phyloP scores from a whole-genome alignment of 164 flowering plant genomes.

The Piper betle region DNA sequence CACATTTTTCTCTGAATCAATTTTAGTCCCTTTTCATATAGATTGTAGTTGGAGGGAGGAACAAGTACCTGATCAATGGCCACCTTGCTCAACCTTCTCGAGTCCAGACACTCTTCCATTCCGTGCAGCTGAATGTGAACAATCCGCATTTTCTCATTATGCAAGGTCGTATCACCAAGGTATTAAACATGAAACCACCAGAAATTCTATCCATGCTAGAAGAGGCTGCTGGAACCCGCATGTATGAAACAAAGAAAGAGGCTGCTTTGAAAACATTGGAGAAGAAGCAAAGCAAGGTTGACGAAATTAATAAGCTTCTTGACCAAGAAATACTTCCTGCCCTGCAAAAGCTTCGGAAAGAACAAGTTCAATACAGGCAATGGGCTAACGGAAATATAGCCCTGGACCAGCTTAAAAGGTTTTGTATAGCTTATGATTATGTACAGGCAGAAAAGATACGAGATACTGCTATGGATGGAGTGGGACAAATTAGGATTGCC shows the following conservation, averaged over 20 bases:
- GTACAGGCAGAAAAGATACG: slow-evolving; percentile 70
- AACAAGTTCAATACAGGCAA: slow-evolving; percentile 87
- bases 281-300: slow-evolving; percentile 95
- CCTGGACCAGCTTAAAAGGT: slow-evolving; percentile 75
- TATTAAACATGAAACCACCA: slow-evolving; percentile 97
- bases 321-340: slow-evolving; percentile 95
- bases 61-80: slow-evolving; percentile 92
- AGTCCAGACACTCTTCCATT: slow-evolving; percentile 97
- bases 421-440: slow-evolving; percentile 87
- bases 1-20: not conserved
- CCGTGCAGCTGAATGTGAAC: slow-evolving; percentile 96
- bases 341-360: slow-evolving; percentile 84
- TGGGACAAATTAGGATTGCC: slow-evolving; percentile 47
- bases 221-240: slow-evolving; percentile 99
- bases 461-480: slow-evolving; percentile 50
- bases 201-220: slow-evolving; percentile 97
- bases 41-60: slow-evolving; percentile 99
- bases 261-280: slow-evolving; percentile 92
- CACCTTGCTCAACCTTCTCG: slow-evolving; percentile 97
- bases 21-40: slow-evolving; percentile 19
- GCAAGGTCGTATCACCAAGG: slow-evolving; percentile 99
- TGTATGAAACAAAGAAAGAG: slow-evolving; percentile 98
- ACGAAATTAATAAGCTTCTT: slow-evolving; percentile 92
- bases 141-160: slow-evolving; percentile 98
- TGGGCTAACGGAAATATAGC: slow-evolving; percentile 98